A percentile compares a stretch with the other conserved stretches of the same genome.
These are phyloP conservation scores for Nectriaceae sp. DNA, from an alignment of 2,329 filamentous ascomycete species.

Conservation along the genomic window DNA sequence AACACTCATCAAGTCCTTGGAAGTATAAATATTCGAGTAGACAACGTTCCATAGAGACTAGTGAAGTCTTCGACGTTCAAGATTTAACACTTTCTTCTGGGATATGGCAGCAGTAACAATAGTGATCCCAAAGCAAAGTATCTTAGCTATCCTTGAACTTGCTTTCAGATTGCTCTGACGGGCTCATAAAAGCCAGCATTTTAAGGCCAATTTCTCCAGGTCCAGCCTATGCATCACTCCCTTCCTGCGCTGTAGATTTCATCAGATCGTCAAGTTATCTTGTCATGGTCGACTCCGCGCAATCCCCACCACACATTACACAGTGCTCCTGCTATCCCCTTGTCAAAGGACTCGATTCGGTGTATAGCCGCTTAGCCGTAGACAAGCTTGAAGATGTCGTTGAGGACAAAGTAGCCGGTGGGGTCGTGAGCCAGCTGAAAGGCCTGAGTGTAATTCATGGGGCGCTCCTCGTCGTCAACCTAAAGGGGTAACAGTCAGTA, in stretches of 20 bases:
- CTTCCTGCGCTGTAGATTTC: slow-evolving; percentile 20
- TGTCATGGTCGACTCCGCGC: slow-evolving; percentile 1
- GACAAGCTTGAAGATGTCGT: slow-evolving; percentile 93
- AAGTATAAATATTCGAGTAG: too few species aligned
- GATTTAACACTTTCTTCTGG: too few species aligned
- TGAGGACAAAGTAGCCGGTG: slow-evolving; percentile 79
- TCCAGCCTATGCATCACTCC: not conserved
- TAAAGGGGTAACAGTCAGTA: slow-evolving; percentile 37
- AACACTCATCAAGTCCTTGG: too few species aligned
- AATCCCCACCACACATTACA: slow-evolving; percentile 10
- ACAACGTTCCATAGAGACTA: too few species aligned
- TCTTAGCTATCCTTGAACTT: slow-evolving; percentile 6
- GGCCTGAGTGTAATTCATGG: slow-evolving; percentile 87
- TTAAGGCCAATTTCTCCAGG: slow-evolving; percentile 9
- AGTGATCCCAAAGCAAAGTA: slow-evolving; percentile 1
- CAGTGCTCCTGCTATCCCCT: not conserved
- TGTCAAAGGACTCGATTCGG: slow-evolving; percentile 10
- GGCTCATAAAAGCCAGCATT: not conserved
- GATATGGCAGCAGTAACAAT: too few species aligned
- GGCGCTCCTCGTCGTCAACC: slow-evolving; percentile 83
- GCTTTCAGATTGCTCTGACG: slow-evolving; percentile 2
- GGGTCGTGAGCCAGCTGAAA: slow-evolving; percentile 80
- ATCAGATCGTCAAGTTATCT: slow-evolving; percentile 23
- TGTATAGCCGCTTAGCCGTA: slow-evolving; percentile 52
- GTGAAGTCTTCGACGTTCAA: too few species aligned